Base-by-base conservation (phyloP, 2,329 filamentous ascomycete genomes). In the Thielaviopsis euricoi region DNA sequence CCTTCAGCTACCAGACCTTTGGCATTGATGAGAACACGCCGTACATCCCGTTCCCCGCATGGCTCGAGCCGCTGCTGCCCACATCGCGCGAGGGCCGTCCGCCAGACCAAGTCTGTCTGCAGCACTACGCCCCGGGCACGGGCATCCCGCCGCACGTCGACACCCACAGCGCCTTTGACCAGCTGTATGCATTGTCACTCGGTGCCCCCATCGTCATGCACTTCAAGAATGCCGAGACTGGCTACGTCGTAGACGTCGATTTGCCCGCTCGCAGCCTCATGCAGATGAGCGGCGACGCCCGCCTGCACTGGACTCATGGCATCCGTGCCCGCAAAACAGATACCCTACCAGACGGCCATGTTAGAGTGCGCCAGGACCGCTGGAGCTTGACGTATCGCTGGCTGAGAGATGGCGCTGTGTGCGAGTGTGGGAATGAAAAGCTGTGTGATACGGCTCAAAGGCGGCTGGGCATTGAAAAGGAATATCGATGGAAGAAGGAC, bases 91-190 rank as follows among this genome's bases (percentile, higher is more conserved):
- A 77, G 59, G 62, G 62, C 1, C 69, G 73, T 0, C 70, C 69
- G 0, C 77, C 77, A 0, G 77, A 80, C 55, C 79, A 82, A 64
- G 77, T 82, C 62, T 81, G 78, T 62, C 67, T 81, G 17, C 79
- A 82, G 66, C 75, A 80, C 64, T 82, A 82, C 64, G 76, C 79
- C 0, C 79, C 79, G 0, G 79, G 79, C 6, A 70, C 75, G 0
- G 79, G 79, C 1, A 82, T 82, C 62, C 79, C 79, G 10, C 79
- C 79, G 0, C 79, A 82, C 63, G 78, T 78, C 56, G 79, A 82
- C 66, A 79, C 79, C 2, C 79, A 81, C 65, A 67, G 67, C 10
- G 67, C 70, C 0, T 72, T 71, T 33, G 73, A 71, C 58, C 71
- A 75, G 62, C 68, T 76, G 2, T 76, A 76, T 58, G 67, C 71